phyloP scores from a whole-genome alignment of 169 alveolate genomes.

The Plasmodium yoelii region DNA sequence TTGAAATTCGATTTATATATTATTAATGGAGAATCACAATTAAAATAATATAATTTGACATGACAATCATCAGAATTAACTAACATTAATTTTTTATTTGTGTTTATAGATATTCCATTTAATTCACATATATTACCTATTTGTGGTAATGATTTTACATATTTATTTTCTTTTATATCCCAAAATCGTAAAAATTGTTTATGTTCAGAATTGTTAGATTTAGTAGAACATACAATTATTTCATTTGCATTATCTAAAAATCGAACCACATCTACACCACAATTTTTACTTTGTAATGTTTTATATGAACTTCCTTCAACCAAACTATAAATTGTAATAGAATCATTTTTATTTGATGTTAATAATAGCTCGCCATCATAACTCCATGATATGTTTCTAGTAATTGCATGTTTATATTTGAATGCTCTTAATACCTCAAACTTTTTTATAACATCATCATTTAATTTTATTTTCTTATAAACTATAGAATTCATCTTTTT shows the following conservation, averaged over 20 bases:
- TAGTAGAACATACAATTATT: constrained; percentile 57
- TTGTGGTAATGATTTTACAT: constrained; percentile 57
- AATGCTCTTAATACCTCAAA: constrained; percentile 59
- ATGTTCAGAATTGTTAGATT: constrained; percentile 57
- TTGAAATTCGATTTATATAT: constrained; percentile 49
- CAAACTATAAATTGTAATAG: constrained; percentile 55
- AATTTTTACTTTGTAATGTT: constrained; percentile 64
- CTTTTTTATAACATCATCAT: constrained; percentile 42
- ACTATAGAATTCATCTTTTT: constrained; percentile 34
- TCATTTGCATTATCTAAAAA: constrained; percentile 46
- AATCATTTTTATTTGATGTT: constrained; percentile 59
- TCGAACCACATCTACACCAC: constrained; percentile 67
- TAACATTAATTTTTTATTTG: constrained; percentile 59
- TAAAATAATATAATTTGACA: constrained; percentile 56
- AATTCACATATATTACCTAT: constrained; percentile 66
- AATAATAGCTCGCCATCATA: constrained; percentile 45
- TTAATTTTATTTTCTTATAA: constrained; percentile 54
- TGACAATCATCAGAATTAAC: constrained; percentile 72
- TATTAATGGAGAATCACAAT: constrained; percentile 67
- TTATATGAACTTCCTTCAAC: constrained; percentile 26
- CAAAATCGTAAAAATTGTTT: constrained; percentile 66
- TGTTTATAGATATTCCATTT: constrained; percentile 43
- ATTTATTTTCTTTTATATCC: constrained; percentile 71
- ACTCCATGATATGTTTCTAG: constrained; percentile 59
- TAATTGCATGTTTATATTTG: constrained; percentile 46